phyloP scores from a whole-genome alignment of 192 early-diverging fungal genomes.

The Rhizophagus sp. region DNA sequence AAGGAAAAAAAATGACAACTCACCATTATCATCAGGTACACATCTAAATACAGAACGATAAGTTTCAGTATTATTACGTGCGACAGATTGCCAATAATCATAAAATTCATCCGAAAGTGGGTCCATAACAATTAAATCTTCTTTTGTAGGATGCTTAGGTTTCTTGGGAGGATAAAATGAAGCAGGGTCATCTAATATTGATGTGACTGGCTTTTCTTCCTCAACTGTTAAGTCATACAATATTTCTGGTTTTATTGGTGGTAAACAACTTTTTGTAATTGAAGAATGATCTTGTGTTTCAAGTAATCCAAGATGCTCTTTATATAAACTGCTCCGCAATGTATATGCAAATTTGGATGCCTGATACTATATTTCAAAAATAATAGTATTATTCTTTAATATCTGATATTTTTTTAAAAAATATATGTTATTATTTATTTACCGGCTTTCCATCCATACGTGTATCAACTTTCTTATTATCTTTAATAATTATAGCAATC shows the following conservation, averaged over 20 bases:
- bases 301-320: conserved; percentile 80
- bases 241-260: conserved; percentile 36
- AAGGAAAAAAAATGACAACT: conserved; percentile 26
- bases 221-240: background rate
- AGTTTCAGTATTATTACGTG: conserved; percentile 63
- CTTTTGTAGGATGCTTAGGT: conserved; percentile 31
- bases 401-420: too few species aligned
- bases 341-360: conserved; percentile 73
- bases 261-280: conserved; percentile 40
- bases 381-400: background rate
- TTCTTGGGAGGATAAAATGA: background rate
- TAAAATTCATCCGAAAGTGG: conserved; percentile 73
- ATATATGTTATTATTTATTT: conserved; percentile 7
- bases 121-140: conserved; percentile 58
- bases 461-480: conserved; percentile 64
- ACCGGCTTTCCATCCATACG: conserved; percentile 72
- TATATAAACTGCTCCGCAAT: conserved; percentile 75
- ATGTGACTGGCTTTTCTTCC: background rate
- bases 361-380: conserved; percentile 52
- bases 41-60: conserved; percentile 82
- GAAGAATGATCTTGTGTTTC: conserved; percentile 43
- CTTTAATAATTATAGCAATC: conserved; percentile 83
- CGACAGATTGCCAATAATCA: conserved; percentile 60
- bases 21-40: conserved; percentile 82
- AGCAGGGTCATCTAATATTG: background rate